phyloP scores from a whole-genome alignment of 2,329 filamentous ascomycete species.

The Fusarium luffae region DNA sequence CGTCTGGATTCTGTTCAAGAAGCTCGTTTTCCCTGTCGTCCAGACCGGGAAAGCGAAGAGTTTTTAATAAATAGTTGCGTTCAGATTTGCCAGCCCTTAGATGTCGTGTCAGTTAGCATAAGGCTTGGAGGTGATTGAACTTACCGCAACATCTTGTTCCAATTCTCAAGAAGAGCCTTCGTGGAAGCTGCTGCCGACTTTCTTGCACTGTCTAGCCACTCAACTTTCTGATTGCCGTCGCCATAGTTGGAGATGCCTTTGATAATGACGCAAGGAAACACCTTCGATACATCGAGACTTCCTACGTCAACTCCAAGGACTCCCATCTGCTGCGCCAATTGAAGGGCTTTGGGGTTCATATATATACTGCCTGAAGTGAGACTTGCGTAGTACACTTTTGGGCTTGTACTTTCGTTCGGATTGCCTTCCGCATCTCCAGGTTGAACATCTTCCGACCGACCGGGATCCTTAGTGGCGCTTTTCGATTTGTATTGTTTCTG shows the following conservation, averaged over 20 bases:
- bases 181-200: neutral
- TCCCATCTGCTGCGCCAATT: neutral
- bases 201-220: constrained; percentile 10
- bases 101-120: neutral
- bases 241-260: constrained; percentile 31
- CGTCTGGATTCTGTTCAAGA: neutral
- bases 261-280: constrained; percentile 22
- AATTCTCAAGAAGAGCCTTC: constrained; percentile 8
- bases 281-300: constrained; percentile 21
- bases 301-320: constrained; percentile 32
- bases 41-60: neutral
- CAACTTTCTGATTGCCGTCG: constrained; percentile 24
- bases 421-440: neutral
- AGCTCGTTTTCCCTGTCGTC: neutral
- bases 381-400: neutral
- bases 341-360: neutral
- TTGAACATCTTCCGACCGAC: neutral
- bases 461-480: neutral
- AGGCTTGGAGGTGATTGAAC: neutral
- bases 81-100: neutral
- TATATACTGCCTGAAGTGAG: neutral
- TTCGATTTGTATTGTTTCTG: neutral
- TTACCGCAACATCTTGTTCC: neutral
- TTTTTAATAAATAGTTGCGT: neutral
- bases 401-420: neutral